Evolutionary conservation across 108 stramenopile genomes (phyloP).

Genomic region (Fragilaria radians): DNA sequence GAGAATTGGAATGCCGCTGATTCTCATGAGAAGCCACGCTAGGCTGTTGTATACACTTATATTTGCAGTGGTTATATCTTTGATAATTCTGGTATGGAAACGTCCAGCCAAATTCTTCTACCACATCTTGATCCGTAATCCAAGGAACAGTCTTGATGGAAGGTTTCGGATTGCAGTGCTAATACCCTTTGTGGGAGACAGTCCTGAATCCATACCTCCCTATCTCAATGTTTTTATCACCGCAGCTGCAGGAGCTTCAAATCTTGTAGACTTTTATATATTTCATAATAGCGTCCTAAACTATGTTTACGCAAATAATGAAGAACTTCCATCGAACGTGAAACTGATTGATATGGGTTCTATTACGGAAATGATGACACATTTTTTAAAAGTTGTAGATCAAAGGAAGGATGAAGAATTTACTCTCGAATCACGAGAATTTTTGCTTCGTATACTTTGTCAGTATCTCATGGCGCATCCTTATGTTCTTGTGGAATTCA

Average conservation of each 20-base stretch:
- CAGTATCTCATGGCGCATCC: constrained; percentile 47
- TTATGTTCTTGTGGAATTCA: constrained; percentile 90
- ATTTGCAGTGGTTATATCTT: too few species aligned
- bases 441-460: constrained; percentile 35
- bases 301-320: not conserved
- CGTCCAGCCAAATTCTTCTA: too few species aligned
- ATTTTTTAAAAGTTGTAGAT: constrained; percentile 44
- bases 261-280: constrained; percentile 71
- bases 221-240: constrained; percentile 77
- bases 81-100: too few species aligned
- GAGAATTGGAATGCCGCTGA: too few species aligned
- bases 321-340: constrained; percentile 47
- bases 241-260: constrained; percentile 61
- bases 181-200: constrained; percentile 64
- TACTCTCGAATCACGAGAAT: constrained; percentile 3
- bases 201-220: constrained; percentile 56
- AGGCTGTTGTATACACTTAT: too few species aligned
- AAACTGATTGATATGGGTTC: constrained; percentile 53
- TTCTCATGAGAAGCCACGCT: too few species aligned
- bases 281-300: constrained; percentile 71
- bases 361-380: constrained; percentile 26
- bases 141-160: too few species aligned
- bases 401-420: constrained; percentile 24
- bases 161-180: constrained; percentile 70
- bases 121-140: too few species aligned